Conservation (phyloP, 805 yeast genomes). For the Metschnikowia chrysomelidarum region DNA sequence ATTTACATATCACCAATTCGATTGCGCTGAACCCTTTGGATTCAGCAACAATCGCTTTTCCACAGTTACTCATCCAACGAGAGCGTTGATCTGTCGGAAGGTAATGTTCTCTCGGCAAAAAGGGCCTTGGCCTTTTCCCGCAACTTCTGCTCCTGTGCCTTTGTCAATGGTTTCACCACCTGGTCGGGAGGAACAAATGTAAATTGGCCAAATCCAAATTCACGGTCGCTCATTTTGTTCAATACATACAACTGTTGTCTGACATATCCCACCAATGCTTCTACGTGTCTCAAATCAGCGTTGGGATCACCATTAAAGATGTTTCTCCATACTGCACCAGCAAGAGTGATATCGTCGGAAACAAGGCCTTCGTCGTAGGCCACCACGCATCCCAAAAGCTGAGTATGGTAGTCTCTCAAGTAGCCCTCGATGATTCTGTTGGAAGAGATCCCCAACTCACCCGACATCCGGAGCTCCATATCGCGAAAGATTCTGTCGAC, state of each 20-base stretch:
- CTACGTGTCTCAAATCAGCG: slow-evolving; percentile 78
- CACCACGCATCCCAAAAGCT: slow-evolving; percentile 82
- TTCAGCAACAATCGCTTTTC: no score
- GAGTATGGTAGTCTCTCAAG: slow-evolving; percentile 86
- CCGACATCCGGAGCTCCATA: slow-evolving; percentile 79
- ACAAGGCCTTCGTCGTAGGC: slow-evolving; percentile 91
- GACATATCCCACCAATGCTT: slow-evolving; percentile 85
- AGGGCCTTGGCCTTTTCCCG: slow-evolving; percentile 48
- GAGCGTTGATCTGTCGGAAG: slow-evolving; percentile 53
- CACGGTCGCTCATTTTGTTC: slow-evolving; percentile 82
- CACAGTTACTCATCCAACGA: slow-evolving; percentile 43
- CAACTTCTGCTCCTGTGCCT: slow-evolving; percentile 58
- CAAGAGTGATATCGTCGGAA: slow-evolving; percentile 74
- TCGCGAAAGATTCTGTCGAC: slow-evolving; percentile 88
- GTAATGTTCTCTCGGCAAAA: slow-evolving; percentile 53
- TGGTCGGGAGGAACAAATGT: slow-evolving; percentile 80
- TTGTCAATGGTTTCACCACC: slow-evolving; percentile 68
- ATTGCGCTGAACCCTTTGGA: no score
- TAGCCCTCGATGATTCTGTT: slow-evolving; percentile 82
- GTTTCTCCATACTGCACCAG: slow-evolving; percentile 86
- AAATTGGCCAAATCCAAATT: slow-evolving; percentile 89
- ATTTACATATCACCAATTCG: slow-evolving; percentile 9
- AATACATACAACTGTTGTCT: slow-evolving; percentile 87
- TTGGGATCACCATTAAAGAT: slow-evolving; percentile 81
- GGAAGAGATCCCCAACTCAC: slow-evolving; percentile 80